Conservation (phyloP, 805 yeast species). For the Metahyphopichia silvanorum region DNA sequence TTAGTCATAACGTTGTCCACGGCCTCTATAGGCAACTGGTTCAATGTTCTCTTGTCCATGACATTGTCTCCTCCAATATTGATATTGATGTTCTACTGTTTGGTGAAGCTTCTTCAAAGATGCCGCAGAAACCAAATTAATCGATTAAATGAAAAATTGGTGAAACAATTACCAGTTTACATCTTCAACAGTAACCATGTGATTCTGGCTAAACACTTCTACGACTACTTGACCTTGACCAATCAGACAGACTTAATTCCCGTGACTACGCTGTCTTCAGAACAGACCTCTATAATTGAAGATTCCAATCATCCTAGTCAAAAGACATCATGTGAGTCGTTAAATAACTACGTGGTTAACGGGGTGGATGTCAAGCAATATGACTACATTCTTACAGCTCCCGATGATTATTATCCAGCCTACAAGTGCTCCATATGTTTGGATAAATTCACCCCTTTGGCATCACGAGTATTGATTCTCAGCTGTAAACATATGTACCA, state of each 20-base stretch:
- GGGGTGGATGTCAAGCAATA: slow-evolving; percentile 32
- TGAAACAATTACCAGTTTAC: slow-evolving; percentile 35
- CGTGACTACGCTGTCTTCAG: slow-evolving; percentile 1
- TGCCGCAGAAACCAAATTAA: slow-evolving; percentile 23
- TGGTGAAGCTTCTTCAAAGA: slow-evolving; percentile 26
- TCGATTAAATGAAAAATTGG: slow-evolving; percentile 27
- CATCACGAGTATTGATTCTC: slow-evolving; percentile 46
- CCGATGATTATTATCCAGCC: slow-evolving; percentile 36
- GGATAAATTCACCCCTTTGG: slow-evolving; percentile 47
- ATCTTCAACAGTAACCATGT: slow-evolving; percentile 34
- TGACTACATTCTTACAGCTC: slow-evolving; percentile 20
- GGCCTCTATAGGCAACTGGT: slow-evolving; percentile 35
- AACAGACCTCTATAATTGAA: too few species aligned
- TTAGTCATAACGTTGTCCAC: slow-evolving; percentile 21
- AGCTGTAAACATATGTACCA: slow-evolving; percentile 65
- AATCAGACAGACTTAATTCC: slow-evolving; percentile 18
- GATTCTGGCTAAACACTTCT: slow-evolving; percentile 20
- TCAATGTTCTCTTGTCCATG: slow-evolving; percentile 38
- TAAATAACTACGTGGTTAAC: slow-evolving; percentile 37
- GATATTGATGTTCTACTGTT: slow-evolving; percentile 30
- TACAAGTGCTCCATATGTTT: slow-evolving; percentile 61
- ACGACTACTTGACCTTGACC: slow-evolving; percentile 29
- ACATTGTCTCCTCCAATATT: slow-evolving; percentile 40
- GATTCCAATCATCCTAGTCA: slow-evolving; percentile 9
- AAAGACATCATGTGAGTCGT: slow-evolving; percentile 21